Conservation (phyloP, 1,284 basidiomycete species). For the Sparassis latifolia region DNA sequence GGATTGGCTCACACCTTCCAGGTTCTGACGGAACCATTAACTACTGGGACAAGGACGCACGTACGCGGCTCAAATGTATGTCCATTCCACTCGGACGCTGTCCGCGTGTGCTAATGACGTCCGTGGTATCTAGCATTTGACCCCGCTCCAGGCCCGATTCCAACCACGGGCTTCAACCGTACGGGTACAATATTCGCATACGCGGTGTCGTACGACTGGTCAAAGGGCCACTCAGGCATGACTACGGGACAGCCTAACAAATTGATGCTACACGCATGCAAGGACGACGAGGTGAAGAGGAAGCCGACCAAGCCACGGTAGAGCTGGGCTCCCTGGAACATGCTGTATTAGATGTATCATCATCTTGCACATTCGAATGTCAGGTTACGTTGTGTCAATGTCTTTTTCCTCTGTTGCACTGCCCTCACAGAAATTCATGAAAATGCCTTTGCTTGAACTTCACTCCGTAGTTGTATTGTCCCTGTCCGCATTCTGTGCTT, state of each 20-base stretch:
- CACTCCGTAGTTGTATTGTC: too few relatives aligned
- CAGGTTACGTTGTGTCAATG: not conserved
- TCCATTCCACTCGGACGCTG: constrained; percentile 6
- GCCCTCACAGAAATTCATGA: too few relatives aligned
- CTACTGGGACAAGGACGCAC: constrained; percentile 89
- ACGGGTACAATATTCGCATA: constrained; percentile 88
- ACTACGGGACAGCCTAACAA: constrained; percentile 78
- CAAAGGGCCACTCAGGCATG: constrained; percentile 83
- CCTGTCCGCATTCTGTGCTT: too few relatives aligned
- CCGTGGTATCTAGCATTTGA: constrained; percentile 44
- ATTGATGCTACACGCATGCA: constrained; percentile 86
- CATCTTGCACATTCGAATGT: not conserved
- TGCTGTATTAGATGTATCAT: not conserved
- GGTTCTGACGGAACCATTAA: constrained; percentile 77
- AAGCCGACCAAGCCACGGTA: constrained; percentile 33
- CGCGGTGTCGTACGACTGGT: constrained; percentile 87
- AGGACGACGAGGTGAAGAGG: constrained; percentile 85
- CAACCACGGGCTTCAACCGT: constrained; percentile 78
- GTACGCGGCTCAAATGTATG: constrained; percentile 84
- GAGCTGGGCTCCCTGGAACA: not conserved
- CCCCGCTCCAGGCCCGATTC: constrained; percentile 59
- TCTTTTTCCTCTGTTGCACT: not conserved
- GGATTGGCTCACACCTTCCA: constrained; percentile 15
- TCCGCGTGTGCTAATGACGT: not conserved
- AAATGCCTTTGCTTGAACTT: too few relatives aligned